Base-by-base conservation (phyloP, 2,329 filamentous ascomycete species). In the Fusarium pilosicola region DNA sequence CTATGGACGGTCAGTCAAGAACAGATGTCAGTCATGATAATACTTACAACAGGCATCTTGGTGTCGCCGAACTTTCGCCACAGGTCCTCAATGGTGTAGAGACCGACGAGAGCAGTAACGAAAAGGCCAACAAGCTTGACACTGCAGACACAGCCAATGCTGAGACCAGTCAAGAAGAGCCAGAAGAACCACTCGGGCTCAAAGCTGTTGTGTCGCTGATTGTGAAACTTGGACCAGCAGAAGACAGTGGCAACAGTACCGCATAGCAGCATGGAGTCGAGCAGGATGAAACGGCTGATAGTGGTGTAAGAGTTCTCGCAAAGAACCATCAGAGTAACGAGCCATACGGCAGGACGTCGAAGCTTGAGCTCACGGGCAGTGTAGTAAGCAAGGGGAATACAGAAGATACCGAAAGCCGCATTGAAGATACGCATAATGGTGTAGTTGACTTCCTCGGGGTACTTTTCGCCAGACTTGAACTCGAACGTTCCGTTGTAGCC, bases 231-330 rank as follows among this genome's bases (percentile, higher is more conserved):
- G 79, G 95, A 92, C 95, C 96, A 99, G 89, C 96, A 98, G 78
- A 98, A 91, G 71, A 97, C 93, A 11, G 96, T 99, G 22, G 95
- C 95, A 77, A 98, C 96, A n/a, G 97, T 99, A 81, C 97, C 98
- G 86, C 95, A 98, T 44, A 99, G 89, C 58, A 99, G 90, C 96
- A 99, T 99, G 2, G 96, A 98, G 84, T 99, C 96, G 78, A 99
- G 91, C 30, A 99, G 91, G 79, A 99, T 98, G 82, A 99, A 99
- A 70, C 96, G 91, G 84, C 95, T 98, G 84, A 99, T 99, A 38
- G 97, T 98, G 55, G 96, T 97, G 86, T 98, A 99, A 58, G 96
- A 98, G 87, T 99, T 99, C 84, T 99, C 96, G 86, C 95, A 99
- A 46, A 99, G 90, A 49, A 99, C 95, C 94, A 98, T 98, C 77